Base-by-base conservation (phyloP, 1,139 yeast genomes). In the Yamadazyma membranifaciens region DNA sequence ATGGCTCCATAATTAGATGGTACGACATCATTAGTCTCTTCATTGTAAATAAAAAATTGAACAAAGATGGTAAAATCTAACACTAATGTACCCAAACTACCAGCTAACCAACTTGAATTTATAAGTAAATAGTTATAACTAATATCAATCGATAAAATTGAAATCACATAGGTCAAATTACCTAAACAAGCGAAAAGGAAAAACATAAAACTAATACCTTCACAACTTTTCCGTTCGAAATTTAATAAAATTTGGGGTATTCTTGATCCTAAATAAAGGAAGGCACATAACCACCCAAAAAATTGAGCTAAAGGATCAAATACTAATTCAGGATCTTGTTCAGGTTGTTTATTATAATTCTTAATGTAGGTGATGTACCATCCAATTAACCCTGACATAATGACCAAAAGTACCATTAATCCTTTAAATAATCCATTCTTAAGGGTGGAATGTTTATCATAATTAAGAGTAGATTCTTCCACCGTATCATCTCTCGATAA, bases 121-220 rank as follows among this genome's bases (percentile, higher is more conserved):
- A 91, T 84, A 57, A 87, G 60, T 31, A 91, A 61, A 52, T 87
- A 91, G 45, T 78, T 69, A 59, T 75, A 71, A 42, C 88, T 81
- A 41, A 82, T 69, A 50, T 87, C 88, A 35, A 89, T 87, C 33
- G 85, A 76, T 39, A 91, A 66, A 43, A 91, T 91, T 12, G 95
- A 85, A 22, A 87, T 75, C 32, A 91, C 96, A 54, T 88, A 91
- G 0, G 96, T 87, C 57, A 87, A 69, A 60, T 91, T 91, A 36
- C 98, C 98, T 45, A 91, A 67, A 60, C 96, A 88, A 28, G 98
- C 97, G 71, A 91, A 89, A 31, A 89, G 67, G 64, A 91, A 91
- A 63, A 91, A 91, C 74, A 91, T 73, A 59, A 91, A 88, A 22
- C 95, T 85, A 40, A 91, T 85, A 24, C 98, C 98, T 45, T 89